Evolutionary conservation across 371 early-diverging fungal species (phyloP), one percentile per base, ranked within the genome.

Genomic region (Nematocida sp.): DNA sequence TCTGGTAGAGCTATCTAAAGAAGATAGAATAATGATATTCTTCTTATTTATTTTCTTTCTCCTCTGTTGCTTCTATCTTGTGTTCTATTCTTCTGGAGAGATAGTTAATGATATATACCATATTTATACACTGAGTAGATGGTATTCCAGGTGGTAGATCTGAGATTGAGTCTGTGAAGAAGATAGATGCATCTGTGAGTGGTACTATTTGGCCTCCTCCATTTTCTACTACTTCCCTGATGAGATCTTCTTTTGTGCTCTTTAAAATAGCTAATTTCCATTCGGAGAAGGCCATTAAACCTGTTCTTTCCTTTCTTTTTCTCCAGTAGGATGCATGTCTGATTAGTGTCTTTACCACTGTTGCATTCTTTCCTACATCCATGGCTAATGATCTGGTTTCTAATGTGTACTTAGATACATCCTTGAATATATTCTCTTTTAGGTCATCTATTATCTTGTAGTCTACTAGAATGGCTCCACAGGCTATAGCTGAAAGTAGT

Each of bases 391-490:
- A 19, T 35, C 60, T 37, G n/a, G 27, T 17, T 17, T 43, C 46
- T 23, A 70, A 27, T 7, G 9, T 9, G 53, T 70, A 70, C 7
- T 29, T 34, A 2, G 3, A 31, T 27, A 37, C 55, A 27, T 4
- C 23, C 3, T 23, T 57, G 41, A 43, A 70, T 9, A 9, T 48
- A 21, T 57, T 57, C 27, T 32, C 19, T 31, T 46, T 57, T 27
- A 70, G 29, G 23, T 78, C 77, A 23, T 81, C 76, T 31, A 84
- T 74, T 35, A 82, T 34, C 25, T 63, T 55, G 25, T 78, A 77
- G 49, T 53, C 79, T 32, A 84, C 37, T 52, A 84, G 80, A 66
- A 76, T 78, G 17, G 35, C 48, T 15, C 84, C 84, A 35, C 60
- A 63, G 1, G 58, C 55, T 21, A 84, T 35, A 38, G 78, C 70